A percentile compares a stretch with the other conserved stretches of the same genome.
phyloP scores from a whole-genome alignment of 768 basidiomycete genomes.

The Hemileccinum impolitum region DNA sequence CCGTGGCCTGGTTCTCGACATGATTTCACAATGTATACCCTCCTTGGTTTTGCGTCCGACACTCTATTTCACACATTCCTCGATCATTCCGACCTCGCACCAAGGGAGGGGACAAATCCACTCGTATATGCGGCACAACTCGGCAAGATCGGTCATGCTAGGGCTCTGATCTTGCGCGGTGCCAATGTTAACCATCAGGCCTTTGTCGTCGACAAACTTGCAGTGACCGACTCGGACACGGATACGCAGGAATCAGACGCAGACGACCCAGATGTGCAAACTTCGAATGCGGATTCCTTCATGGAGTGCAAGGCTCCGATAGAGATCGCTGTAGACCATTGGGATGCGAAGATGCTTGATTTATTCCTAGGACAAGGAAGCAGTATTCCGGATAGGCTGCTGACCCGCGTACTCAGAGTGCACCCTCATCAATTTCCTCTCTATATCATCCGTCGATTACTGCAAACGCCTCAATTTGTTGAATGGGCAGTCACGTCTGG shows the following conservation, averaged over 20 bases:
- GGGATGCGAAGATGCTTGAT: constrained; percentile 1
- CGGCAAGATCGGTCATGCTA: neutral
- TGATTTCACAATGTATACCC: constrained; percentile 1
- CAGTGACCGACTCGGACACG: no score
- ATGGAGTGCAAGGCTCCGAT: neutral
- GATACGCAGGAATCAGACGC: neutral
- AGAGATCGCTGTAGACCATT: constrained; percentile 2
- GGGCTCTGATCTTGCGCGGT: neutral
- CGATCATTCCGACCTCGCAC: neutral
- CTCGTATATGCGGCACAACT: constrained; percentile 5
- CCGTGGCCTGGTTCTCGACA: constrained; percentile 6
- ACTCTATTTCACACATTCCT: neutral
- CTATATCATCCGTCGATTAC: neutral
- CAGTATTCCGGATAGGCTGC: neutral
- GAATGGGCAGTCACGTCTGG: neutral
- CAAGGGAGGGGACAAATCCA: neutral
- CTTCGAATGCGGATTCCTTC: no score
- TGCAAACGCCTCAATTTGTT: neutral
- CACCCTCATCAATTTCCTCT: neutral
- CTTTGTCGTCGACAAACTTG: neutral
- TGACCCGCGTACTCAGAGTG: neutral
- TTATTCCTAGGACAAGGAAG: neutral
- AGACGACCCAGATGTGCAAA: neutral
- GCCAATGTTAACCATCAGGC: neutral
- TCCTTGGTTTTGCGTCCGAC: constrained; percentile 4